These are phyloP conservation scores for Talaromyces sp. DNA, from an alignment of 2,329 filamentous ascomycete genomes.

Conservation along the genomic window DNA sequence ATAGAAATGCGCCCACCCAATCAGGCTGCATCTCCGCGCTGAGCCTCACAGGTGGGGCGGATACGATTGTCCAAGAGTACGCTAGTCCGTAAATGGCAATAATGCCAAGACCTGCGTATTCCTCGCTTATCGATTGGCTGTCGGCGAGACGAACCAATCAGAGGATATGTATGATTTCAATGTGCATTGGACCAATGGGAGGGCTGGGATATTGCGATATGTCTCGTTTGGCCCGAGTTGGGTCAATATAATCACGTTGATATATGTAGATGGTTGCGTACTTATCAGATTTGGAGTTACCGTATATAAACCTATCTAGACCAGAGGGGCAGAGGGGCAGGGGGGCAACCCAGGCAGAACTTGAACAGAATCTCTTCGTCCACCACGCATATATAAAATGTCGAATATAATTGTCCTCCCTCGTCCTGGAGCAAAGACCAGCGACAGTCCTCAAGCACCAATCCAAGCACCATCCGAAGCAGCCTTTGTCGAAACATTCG, in stretches of 20 bases:
- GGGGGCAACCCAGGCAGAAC: too few relatives aligned
- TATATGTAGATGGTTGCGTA: neutral
- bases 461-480: slow-evolving; percentile 29
- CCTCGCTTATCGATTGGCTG: neutral
- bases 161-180: neutral
- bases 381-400: neutral
- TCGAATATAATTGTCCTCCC: slow-evolving; percentile 6
- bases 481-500: slow-evolving; percentile 27
- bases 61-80: neutral
- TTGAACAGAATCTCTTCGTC: too few relatives aligned
- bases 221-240: neutral
- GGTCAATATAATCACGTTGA: neutral
- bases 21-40: neutral
- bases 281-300: neutral
- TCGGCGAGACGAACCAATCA: neutral
- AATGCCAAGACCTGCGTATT: neutral
- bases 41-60: neutral
- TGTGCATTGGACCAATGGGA: neutral
- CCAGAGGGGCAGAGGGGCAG: neutral
- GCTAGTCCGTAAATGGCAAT: neutral
- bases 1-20: neutral
- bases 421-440: neutral
- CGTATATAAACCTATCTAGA: neutral
- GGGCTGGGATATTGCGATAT: neutral
- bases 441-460: neutral